Evolutionary conservation across 306 rosid species (phyloP), one percentile per base, ranked within the genome.

Genomic region (Nissolia schottii): DNA sequence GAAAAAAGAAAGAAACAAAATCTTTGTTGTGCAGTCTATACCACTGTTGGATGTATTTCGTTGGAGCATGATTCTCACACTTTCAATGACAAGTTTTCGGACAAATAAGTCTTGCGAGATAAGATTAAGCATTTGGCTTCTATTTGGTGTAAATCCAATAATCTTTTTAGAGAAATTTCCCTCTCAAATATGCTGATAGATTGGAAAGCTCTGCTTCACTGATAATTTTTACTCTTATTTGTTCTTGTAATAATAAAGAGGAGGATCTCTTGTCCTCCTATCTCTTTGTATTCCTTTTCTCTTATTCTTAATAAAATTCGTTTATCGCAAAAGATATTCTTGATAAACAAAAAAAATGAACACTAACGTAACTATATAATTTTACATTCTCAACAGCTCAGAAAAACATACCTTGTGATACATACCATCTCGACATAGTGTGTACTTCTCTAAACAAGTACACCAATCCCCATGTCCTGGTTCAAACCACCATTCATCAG

Each of bases 401-500:
- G 54, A 16, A 22, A 68, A 50, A 72, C 81, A 23, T 87, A 93
- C 98, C 98, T 93, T 93, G 80, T 93, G 98, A 86, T 93, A 91
- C 84, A 91, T 89, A 49, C 98, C 97, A 73, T 93, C 98, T 76
- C 94, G 90, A 84, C 94, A 87, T 35, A 93, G 88, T 41, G 80
- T 85, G 71, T 91, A 93, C 79, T 80, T 86, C 84, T 93, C 98
- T 51, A 93, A 87, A 83, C 97, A 91, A 65, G 94, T 91, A 79
- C 82, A 73, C 98, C 97, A 91, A 86, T 91, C 94, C 78, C 98
- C 98, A 71, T 93, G 98, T 75, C 98, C 98, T 28, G 96, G 98
- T 88, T 91, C 92, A 71, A 88, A 93, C 97, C 97, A 93, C 97
- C 98, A 93, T 74, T 93, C 86, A 77, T 91, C 94, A 5, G 96